Base-by-base conservation (phyloP, 805 yeast species). In the Candida wancherniae region DNA sequence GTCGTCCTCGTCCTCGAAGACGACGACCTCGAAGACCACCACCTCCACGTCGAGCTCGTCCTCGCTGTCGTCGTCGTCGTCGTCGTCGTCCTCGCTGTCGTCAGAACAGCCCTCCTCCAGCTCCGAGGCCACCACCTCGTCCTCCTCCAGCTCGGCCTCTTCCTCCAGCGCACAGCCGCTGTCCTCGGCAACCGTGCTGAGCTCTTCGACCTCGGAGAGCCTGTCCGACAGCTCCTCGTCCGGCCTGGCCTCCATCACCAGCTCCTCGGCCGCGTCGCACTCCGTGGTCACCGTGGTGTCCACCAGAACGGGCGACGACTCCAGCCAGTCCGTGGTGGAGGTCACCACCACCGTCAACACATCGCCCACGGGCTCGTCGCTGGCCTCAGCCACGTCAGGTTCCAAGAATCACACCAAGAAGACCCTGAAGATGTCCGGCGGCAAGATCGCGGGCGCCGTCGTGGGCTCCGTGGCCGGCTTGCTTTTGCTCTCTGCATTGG, bases 401-500 rank as follows among this genome's bases (percentile, higher is more conserved):
- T 29, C 33, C 17, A 11, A 26, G 6, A 29, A 35, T 8, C 15
- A 36, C 16, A 30, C 26, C 11, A 28, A 20, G 10, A 20, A 29
- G 16, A 28, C 37, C 18, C 19, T 18, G 19, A 32, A 35, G 9
- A 35, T 62, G n/a, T 56, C 66, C 3, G 55, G 57, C 3, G 70
- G 70, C 9, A 59, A 57, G 15, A 63, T 65, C 28, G 70, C 62
- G 4, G 71, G 71, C 7, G 58, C 58, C 2, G 69, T 61, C 3
- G 57, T 65, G n/a, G 71, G 70, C 4, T 45, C 61, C 5, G 44
- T 63, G 4, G 66, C 56, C 0, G 71, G 71, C 5, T 58, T 50
- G 6, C 62, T 51, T 13, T 21, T 48, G 11, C 16, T 63, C n/a
- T 43, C 54, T 13, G 58, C 49, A 3, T 40, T 33, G 15, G 22